These are phyloP conservation scores for Plasmodium inui DNA, from an alignment of 169 alveolate genomes.

Conservation along the genomic window DNA sequence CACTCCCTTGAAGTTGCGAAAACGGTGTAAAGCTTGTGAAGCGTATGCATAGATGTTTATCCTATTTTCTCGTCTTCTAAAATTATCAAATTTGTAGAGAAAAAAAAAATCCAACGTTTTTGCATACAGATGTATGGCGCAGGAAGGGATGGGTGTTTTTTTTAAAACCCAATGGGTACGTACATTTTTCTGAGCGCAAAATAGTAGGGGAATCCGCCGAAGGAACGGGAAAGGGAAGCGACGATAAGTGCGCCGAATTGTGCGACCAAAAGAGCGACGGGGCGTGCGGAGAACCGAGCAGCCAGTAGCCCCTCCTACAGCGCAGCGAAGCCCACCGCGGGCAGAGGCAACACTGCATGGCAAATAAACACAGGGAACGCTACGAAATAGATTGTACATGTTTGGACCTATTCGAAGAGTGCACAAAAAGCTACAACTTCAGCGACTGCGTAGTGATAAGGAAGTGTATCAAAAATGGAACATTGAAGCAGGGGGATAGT, in stretches of 20 bases:
- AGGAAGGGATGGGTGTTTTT: not conserved
- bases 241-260: not conserved
- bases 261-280: not conserved
- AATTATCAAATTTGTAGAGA: not conserved
- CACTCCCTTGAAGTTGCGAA: not conserved
- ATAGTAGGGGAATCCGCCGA: not conserved
- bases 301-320: not conserved
- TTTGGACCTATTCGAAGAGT: slow-evolving; percentile 55
- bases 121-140: not conserved
- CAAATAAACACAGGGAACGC: slow-evolving; percentile 11
- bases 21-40: not conserved
- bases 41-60: not conserved
- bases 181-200: not conserved
- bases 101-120: not conserved
- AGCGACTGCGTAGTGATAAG: slow-evolving; percentile 50
- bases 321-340: not conserved
- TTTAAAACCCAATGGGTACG: not conserved
- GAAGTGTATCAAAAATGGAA: slow-evolving; percentile 55
- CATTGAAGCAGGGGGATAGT: slow-evolving; percentile 47
- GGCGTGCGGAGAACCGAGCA: not conserved
- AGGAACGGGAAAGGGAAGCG: not conserved
- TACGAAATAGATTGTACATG: slow-evolving; percentile 63
- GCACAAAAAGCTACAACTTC: slow-evolving; percentile 8
- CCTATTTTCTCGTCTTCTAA: not conserved
- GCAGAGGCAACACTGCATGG: slow-evolving; percentile 28